These are phyloP conservation scores for Hyphodiscus sp. DNA, from an alignment of 2,329 filamentous ascomycete genomes.

Conservation along the genomic window DNA sequence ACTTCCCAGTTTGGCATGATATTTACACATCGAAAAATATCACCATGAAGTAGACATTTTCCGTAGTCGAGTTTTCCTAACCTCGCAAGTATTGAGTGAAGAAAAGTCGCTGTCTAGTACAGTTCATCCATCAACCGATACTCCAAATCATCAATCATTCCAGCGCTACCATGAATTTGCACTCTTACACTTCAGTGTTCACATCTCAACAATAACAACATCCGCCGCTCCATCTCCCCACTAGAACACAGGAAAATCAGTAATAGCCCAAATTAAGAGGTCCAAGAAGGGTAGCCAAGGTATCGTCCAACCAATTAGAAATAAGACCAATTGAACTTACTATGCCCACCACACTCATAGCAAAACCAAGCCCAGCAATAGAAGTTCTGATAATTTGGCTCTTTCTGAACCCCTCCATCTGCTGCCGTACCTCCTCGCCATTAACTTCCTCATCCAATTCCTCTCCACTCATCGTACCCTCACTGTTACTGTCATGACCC, in stretches of 20 bases:
- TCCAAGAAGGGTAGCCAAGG: too few species aligned
- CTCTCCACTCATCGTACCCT: conserved; percentile 38
- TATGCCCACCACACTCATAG: conserved; percentile 56
- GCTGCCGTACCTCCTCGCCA: conserved; percentile 53
- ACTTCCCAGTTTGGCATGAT: not conserved
- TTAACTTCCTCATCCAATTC: conserved; percentile 45
- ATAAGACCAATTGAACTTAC: too few species aligned
- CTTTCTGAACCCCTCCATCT: conserved; percentile 49
- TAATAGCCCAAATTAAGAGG: too few species aligned
- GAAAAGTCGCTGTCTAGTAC: not conserved
- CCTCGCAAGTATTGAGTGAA: not conserved
- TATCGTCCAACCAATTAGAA: too few species aligned
- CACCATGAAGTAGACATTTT: not conserved
- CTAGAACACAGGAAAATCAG: too few species aligned
- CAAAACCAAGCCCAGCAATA: conserved; percentile 50
- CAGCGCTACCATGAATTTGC: not conserved
- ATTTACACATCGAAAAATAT: not conserved
- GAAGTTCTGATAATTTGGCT: conserved; percentile 48
- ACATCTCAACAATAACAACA: conserved; percentile 25
- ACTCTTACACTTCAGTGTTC: conserved; percentile 1
- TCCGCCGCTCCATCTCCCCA: conserved; percentile 54
- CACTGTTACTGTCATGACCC: conserved; percentile 44
- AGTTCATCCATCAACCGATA: not conserved
- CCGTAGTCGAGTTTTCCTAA: not conserved
- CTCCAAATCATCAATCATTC: not conserved